Base-by-base conservation (phyloP, 768 basidiomycete genomes). In the Chalciporus sphaerocephalus region DNA sequence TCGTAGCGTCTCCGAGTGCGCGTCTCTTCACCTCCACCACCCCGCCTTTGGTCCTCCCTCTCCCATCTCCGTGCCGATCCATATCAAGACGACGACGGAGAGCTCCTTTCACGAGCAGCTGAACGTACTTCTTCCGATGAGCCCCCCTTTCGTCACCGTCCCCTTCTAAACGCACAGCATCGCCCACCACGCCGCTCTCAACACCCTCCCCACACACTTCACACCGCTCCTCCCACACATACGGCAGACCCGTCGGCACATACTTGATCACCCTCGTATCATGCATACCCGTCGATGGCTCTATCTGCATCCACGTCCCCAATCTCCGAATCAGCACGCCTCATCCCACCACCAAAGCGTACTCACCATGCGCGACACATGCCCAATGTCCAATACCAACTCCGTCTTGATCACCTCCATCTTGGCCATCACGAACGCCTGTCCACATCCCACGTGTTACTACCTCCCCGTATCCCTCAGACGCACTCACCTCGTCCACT, bases 401-500 rank as follows among this genome's bases (percentile, higher is more conserved):
- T 40, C 51, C 4, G 56, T 53, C 30, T 30, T 46, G 27, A 59
- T 59, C 36, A 60, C 59, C 48, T 56, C 50, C 24, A 60, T 21
- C 46, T 50, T 60, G 18, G 38, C 1, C 2, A 15, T 4, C 3
- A 59, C 39, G 43, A 60, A 59, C 3, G 5, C 28, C 59, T 60
- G 17, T n/a, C 17, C 16, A 9, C 17, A 16, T 10, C 18, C 25
- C 34, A 3, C 18, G 21, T 15, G 12, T 8, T 1, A 9, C 8
- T 2, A 27, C 40, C 13, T 16, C 32, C 35, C 17, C 36, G 12
- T 10, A 11, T 27, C 25, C 10, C 2, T 27, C 27, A 27, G 30
- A n/a, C 13, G 5, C 0, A 38, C 56, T 40, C 30, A 57, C 56
- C 44, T 61, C 59, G 47, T 59, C 54, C 37, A 60, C 59, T 23